phyloP scores from a whole-genome alignment of 2,329 filamentous ascomycete species.

The Neofusicoccum sp. region DNA sequence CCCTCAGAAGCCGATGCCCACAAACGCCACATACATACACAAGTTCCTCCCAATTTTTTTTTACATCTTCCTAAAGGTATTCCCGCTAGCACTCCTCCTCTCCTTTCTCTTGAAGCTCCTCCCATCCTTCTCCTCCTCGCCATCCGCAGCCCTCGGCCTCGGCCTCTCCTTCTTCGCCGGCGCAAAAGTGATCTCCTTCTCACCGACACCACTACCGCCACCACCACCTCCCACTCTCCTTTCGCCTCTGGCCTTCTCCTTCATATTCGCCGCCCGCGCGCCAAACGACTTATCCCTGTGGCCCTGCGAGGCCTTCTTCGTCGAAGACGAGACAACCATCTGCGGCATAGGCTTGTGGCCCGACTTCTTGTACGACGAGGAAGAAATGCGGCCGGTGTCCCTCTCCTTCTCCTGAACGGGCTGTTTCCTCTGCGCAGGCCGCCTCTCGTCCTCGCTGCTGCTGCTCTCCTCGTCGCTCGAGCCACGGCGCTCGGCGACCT shows the following conservation, averaged over 20 bases:
- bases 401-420: constrained; percentile 29
- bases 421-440: constrained; percentile 21
- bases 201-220: constrained; percentile 45
- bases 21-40: neutral
- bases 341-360: constrained; percentile 48
- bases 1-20: neutral
- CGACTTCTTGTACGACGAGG: constrained; percentile 61
- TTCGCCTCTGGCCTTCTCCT: constrained; percentile 27
- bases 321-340: constrained; percentile 58
- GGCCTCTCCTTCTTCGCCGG: constrained; percentile 53
- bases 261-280: constrained; percentile 48
- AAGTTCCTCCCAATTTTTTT: neutral
- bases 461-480: constrained; percentile 33
- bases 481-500: constrained; percentile 43
- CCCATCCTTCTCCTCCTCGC: constrained; percentile 22
- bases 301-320: constrained; percentile 32
- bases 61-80: constrained; percentile 69
- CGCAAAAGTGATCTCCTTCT: constrained; percentile 70
- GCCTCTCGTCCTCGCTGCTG: constrained; percentile 29
- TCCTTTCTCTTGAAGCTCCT: constrained; percentile 39
- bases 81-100: constrained; percentile 71
- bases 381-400: constrained; percentile 59
- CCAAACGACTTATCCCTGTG: constrained; percentile 58
- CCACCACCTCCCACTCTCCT: constrained; percentile 26
- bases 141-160: constrained; percentile 31